Conservation (phyloP, 495 filamentous ascomycete genomes). For the Cladorrhinum samala region DNA sequence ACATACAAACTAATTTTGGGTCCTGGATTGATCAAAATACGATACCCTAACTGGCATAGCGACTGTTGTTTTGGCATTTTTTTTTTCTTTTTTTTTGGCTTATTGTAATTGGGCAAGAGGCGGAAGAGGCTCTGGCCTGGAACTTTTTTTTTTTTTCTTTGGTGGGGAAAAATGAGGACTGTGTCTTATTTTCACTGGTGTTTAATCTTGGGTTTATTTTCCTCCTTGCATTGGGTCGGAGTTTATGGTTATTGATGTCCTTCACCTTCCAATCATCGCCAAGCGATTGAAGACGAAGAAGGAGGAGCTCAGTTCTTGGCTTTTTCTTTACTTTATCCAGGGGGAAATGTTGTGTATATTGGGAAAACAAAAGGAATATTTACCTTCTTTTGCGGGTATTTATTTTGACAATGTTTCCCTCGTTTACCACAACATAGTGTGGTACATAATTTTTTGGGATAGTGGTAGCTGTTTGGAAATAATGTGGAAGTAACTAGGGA, state of each 20-base stretch:
- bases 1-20: constrained; percentile 20
- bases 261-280: too few relatives aligned
- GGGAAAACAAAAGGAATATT: too few relatives aligned
- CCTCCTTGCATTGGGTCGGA: constrained; percentile 18
- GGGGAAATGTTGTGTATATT: too few relatives aligned
- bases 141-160: not conserved
- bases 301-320: too few relatives aligned
- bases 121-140: not conserved
- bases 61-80: constrained; percentile 38
- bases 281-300: too few relatives aligned
- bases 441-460: too few relatives aligned
- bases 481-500: not conserved
- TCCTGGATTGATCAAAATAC: constrained; percentile 25
- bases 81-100: constrained; percentile 8
- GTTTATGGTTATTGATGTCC: not conserved
- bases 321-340: too few relatives aligned
- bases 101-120: constrained; percentile 8
- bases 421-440: too few relatives aligned
- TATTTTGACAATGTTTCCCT: too few relatives aligned
- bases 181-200: not conserved
- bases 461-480: not conserved
- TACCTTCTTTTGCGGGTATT: too few relatives aligned
- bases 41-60: constrained; percentile 48
- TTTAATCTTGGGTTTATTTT: constrained; percentile 2
- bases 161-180: constrained; percentile 5